Base-by-base conservation (phyloP, 805 yeast species). In the Hemisphaericaspora nanyangensis region DNA sequence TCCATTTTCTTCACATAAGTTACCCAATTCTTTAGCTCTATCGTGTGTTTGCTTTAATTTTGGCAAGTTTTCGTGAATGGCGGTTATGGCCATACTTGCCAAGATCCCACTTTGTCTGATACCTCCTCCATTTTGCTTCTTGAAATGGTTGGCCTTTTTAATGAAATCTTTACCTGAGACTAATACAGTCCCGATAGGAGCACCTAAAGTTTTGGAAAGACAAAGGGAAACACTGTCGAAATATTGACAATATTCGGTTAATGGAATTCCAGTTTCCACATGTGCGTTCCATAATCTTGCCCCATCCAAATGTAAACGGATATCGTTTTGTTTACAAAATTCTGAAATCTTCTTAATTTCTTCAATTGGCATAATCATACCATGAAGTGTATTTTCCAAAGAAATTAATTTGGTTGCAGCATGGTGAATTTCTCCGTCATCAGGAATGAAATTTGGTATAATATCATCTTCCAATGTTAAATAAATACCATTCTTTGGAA, bases 211-310 rank as follows among this genome's bases (percentile, higher is more conserved):
- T 60, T 90, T 90, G 35, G 96, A 87, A 37, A 90, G 63, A 61
- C 97, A 90, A 36, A 90, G 72, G 12, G 95, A 86, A 34, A 90
- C 85, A n/a, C 93, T 80, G 61, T 89, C 97, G 57, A 89, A 89
- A 45, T 79, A 66, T 45, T 74, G 69, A 49, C 95, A 85, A 60
- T 81, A 88, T 52, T 86, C 86, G 15, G 60, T 63, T 44, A 89
- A 62, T 13, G 87, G 64, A 27, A 85, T 69, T 18, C 85, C 88
- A 7, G 87, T 77, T 19, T 75, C 90, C 10, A 75, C 84, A 29
- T 80, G 69, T n/a, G 96, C 96, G 58, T 85, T 86, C 90, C 95
- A 89, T 36, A 90, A 64, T 51, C 98, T 76, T n/a, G 97, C 98
- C 46, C 97, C 98, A 58, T 90, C 98, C 51, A 89, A 77, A 54